Percentiles rank a stretch among this genome's conserved stretches.
Evolutionary conservation across 805 yeast species (phyloP).

Genomic region (Scheffersomyces spartinae): DNA sequence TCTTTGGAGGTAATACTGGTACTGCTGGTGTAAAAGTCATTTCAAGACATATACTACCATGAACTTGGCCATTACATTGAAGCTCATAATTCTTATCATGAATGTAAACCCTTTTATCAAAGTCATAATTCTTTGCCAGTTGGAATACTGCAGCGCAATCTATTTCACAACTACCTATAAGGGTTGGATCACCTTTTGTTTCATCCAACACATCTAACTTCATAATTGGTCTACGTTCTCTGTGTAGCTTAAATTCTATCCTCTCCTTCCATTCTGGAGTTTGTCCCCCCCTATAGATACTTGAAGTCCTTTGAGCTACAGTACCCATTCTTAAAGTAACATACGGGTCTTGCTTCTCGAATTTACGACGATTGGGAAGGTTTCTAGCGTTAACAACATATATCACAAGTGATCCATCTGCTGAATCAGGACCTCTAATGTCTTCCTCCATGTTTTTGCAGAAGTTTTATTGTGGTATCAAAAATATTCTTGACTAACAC

Average conservation of each 20-base stretch:
- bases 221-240: constrained; percentile 52
- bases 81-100: constrained; percentile 79
- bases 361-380: constrained; percentile 71
- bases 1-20: constrained; percentile 31
- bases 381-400: constrained; percentile 76
- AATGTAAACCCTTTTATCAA: constrained; percentile 63
- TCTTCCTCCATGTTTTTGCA: no score
- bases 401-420: constrained; percentile 52
- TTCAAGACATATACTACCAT: constrained; percentile 83
- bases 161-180: constrained; percentile 73
- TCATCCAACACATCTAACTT: constrained; percentile 75
- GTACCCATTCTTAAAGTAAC: constrained; percentile 75
- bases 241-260: constrained; percentile 51
- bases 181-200: constrained; percentile 73
- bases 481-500: no score
- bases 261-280: constrained; percentile 83
- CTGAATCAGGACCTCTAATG: constrained; percentile 25
- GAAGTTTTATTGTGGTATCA: no score
- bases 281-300: constrained; percentile 85
- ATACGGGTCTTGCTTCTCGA: constrained; percentile 92
- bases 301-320: constrained; percentile 66
- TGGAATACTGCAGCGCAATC: constrained; percentile 66
- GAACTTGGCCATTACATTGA: constrained; percentile 54
- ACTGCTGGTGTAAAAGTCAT: constrained; percentile 77
- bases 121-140: constrained; percentile 37